Conservation (phyloP, 2,329 filamentous ascomycete genomes). For the Colletotrichum sp. region DNA sequence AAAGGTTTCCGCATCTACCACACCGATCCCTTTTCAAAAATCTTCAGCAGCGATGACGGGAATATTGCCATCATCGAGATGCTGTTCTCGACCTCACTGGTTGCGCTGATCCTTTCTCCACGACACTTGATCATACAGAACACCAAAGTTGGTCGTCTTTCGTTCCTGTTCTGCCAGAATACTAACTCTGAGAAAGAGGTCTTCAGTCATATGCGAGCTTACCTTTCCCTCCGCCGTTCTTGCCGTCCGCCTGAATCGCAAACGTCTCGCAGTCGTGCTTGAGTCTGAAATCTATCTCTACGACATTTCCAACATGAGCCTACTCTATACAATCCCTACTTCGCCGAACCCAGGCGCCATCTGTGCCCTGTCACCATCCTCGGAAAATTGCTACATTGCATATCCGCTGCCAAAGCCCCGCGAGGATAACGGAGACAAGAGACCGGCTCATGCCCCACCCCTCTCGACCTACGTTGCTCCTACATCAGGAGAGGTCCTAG, state of each 20-base stretch:
- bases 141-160: conserved; percentile 74
- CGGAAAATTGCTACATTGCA: conserved; percentile 93
- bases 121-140: conserved; percentile 95
- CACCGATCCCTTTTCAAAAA: conserved; percentile 94
- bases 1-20: conserved; percentile 96
- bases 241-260: conserved; percentile 91
- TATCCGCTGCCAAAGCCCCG: conserved; percentile 84
- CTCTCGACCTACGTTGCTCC: conserved; percentile 78
- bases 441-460: conserved; percentile 85
- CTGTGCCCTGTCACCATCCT: conserved; percentile 90
- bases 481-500: conserved; percentile 88
- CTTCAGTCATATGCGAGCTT: conserved; percentile 94
- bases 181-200: conserved; percentile 47
- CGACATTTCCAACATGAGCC: conserved; percentile 98
- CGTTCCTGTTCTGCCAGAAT: conserved; percentile 24
- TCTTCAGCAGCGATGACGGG: conserved; percentile 91
- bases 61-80: conserved; percentile 98
- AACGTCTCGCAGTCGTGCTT: conserved; percentile 89
- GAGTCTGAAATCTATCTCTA: conserved; percentile 98
- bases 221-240: conserved; percentile 97
- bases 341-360: conserved; percentile 93
- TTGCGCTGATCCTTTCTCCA: conserved; percentile 91
- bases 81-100: conserved; percentile 97
- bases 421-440: conserved; percentile 60
- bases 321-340: conserved; percentile 90